Conservation (phyloP, 1,139 yeast species). For the Saccharomyces pastorianus region DNA sequence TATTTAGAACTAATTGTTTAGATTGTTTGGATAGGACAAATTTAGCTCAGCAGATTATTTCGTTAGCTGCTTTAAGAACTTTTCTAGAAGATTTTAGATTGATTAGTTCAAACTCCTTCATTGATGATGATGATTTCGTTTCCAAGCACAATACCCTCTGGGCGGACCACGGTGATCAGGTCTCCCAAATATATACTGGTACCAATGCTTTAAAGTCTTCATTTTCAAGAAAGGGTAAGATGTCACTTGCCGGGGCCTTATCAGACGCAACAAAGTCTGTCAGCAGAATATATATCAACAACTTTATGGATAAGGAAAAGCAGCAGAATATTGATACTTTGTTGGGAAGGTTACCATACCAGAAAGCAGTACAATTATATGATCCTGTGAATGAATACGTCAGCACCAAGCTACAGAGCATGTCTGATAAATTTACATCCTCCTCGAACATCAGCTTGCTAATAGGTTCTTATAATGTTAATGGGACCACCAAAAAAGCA, state of each 20-base stretch:
- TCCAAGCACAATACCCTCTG: constrained; percentile 71
- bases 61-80: constrained; percentile 55
- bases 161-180: constrained; percentile 98
- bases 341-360: constrained; percentile 71
- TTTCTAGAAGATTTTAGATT: constrained; percentile 47
- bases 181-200: constrained; percentile 94
- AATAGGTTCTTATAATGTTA: constrained; percentile 82
- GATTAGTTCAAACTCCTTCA: constrained; percentile 28
- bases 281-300: constrained; percentile 88
- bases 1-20: constrained; percentile 86
- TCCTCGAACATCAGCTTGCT: constrained; percentile 54
- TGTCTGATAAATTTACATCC: constrained; percentile 51
- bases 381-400: constrained; percentile 89
- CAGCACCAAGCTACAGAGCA: constrained; percentile 47
- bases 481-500: constrained; percentile 49
- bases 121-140: constrained; percentile 43
- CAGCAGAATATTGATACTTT: constrained; percentile 82
- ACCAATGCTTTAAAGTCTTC: constrained; percentile 95
- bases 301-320: constrained; percentile 84
- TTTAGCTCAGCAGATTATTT: constrained; percentile 84
- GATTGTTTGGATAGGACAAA: constrained; percentile 95
- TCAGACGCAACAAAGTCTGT: constrained; percentile 96
- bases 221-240: constrained; percentile 87
- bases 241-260: constrained; percentile 92
- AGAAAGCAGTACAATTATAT: constrained; percentile 60